Conservation (phyloP, 2,329 filamentous ascomycete species). For the Xylaria polymorpha region DNA sequence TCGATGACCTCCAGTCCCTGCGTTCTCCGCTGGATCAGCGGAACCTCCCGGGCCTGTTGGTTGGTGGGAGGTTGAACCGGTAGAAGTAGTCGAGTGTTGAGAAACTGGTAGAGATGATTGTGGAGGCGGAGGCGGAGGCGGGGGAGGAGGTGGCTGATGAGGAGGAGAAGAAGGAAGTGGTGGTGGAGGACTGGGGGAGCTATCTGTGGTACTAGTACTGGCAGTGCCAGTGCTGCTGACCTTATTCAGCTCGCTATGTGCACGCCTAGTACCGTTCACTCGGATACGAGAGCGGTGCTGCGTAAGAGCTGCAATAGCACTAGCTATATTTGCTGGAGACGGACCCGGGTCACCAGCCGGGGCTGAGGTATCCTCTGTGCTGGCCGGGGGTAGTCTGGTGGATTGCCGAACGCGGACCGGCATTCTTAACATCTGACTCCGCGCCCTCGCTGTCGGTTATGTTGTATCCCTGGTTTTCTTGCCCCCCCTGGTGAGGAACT, state of each 20-base stretch:
- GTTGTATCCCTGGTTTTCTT: neutral
- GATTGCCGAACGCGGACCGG: neutral
- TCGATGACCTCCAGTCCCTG: constrained; percentile 2
- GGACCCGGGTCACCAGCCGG: neutral
- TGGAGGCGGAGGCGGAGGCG: neutral
- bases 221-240: neutral
- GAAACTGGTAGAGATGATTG: neutral
- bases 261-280: neutral
- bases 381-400: constrained; percentile 12
- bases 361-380: neutral
- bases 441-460: neutral
- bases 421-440: constrained; percentile 29
- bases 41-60: constrained; percentile 5
- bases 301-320: neutral
- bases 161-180: neutral
- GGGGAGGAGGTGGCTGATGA: neutral
- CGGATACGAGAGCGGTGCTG: neutral
- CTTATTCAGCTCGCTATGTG: neutral
- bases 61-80: neutral
- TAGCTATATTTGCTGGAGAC: neutral
- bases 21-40: neutral
- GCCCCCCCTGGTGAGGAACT: neutral
- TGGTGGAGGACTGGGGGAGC: constrained; percentile 8
- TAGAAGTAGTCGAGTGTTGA: neutral
- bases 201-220: neutral